Base-by-base conservation (phyloP, 2,329 filamentous ascomycete genomes). In the Diaporthe longicolla region DNA sequence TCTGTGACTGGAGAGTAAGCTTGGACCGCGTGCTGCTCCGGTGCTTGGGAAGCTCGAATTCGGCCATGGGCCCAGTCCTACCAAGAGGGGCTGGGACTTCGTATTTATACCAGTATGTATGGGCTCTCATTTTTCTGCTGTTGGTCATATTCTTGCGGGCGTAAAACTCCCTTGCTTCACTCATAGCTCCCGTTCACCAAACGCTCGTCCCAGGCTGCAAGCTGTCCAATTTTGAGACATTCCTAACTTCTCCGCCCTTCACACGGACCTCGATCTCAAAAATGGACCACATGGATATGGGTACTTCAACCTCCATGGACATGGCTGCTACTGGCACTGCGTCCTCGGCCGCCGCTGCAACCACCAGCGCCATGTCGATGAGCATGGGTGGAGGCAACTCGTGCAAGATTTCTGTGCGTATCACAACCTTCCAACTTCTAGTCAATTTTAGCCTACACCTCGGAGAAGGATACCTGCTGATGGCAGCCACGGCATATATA, bases 291-390 rank as follows among this genome's bases (percentile, higher is more conserved):
- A 66, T 68, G 63, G 45, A 40, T 3, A 32, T 50, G 40, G 15
- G 63, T n/a, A 68, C 48, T 13, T 68, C 63, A 9, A 68, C 63
- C 48, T 15, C 63, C 13, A 68, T 68, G 63, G 63, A 54, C 9
- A 68, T 68, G 63, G 32, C 63, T 35, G 63, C 48, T 1, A 68
- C 48, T 2, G n/a, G 45, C 15, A 40, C 63, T 48, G 48, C 48
- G 3, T 54, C 63, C 1, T 52, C 63, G 8, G 63, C 63, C 45
- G 48, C 63, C 45, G 63, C 63, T 5, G 63, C 63, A 8, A 54
- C 63, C n/a, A 68, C 29, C 45, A 68, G 63, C 63, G n/a, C 32
- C 21, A 68, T 68, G 63, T 68, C 63, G 32, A 68, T 68, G 63
- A 68, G 63, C 48, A 54, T 68, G 63, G 63, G 63, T 2, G 63